Base-by-base conservation (phyloP, 345 rosid species). In the Lepidium sativum region DNA sequence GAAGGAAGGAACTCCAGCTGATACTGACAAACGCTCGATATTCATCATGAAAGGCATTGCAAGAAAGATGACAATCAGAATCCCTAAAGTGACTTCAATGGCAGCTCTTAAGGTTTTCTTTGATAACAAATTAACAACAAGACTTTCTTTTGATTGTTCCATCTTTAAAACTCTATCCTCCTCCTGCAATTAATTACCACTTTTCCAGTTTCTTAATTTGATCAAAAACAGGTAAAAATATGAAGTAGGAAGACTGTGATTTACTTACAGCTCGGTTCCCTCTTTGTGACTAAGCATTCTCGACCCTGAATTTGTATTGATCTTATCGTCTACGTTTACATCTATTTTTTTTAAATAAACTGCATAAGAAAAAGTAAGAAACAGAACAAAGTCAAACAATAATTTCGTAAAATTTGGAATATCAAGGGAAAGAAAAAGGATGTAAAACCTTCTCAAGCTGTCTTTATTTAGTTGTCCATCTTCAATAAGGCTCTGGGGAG, bases 1-100 rank as follows among this genome's bases (percentile, higher is more conserved):
- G 12, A 73, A 73, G 4, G 77, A 73, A 42, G 77, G 72, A 66
- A n/a, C n/a, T n/a, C n/a, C n/a, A n/a, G n/a, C n/a, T n/a, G n/a
- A n/a, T n/a, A n/a, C n/a, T n/a, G n/a, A n/a, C n/a, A n/a, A n/a
- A n/a, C n/a, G n/a, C n/a, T n/a, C n/a, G n/a, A n/a, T n/a, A n/a
- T n/a, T n/a, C n/a, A n/a, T n/a, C n/a, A n/a, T n/a, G n/a, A n/a
- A n/a, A n/a, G n/a, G n/a, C n/a, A n/a, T n/a, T n/a, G 68, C 77
- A 60, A 73, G 72, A 45, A 53, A 73, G 5, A 60, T 32, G 23
- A 67, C 68, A 25, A 73, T 67, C 2, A 60, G 9, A 0, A 67
- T 65, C 12, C 77, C 77, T 51, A 53, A 0, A 50, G 10, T 73
- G 44, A 73, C 72, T 73, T 66, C 57, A 14, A 45, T 9, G 15